phyloP scores from a whole-genome alignment of 2,329 filamentous ascomycete genomes.

The Clathrospora elynae region DNA sequence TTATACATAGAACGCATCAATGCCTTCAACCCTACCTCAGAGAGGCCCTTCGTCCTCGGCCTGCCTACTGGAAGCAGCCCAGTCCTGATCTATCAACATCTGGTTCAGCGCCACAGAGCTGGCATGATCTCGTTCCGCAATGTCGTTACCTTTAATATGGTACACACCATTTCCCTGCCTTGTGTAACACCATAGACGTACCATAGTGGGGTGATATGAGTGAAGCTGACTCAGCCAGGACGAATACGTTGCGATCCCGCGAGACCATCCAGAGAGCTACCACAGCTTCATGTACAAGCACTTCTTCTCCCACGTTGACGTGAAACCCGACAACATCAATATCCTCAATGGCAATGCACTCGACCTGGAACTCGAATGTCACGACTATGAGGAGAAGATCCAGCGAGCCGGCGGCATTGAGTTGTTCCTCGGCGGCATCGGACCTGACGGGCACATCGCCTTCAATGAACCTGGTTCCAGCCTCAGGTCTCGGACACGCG shows the following conservation, averaged over 20 bases:
- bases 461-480: constrained; percentile 90
- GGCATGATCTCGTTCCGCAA: constrained; percentile 82
- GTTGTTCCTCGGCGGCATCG: constrained; percentile 83
- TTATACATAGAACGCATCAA: constrained; percentile 70
- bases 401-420: constrained; percentile 77
- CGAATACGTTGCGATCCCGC: constrained; percentile 83
- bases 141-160: constrained; percentile 93
- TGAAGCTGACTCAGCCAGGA: constrained; percentile 59
- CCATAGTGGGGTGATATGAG: constrained; percentile 24
- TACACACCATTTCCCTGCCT: constrained; percentile 47
- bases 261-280: constrained; percentile 83
- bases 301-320: constrained; percentile 85
- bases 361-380: constrained; percentile 76
- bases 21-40: constrained; percentile 71
- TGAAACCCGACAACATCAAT: constrained; percentile 80
- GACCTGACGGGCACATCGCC: constrained; percentile 84
- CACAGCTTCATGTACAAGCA: constrained; percentile 94
- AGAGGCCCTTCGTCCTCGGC: constrained; percentile 79
- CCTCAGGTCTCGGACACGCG: constrained; percentile 75
- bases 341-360: constrained; percentile 81
- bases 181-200: constrained; percentile 21
- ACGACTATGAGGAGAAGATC: constrained; percentile 79
- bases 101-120: constrained; percentile 73
- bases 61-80: constrained; percentile 84
- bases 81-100: constrained; percentile 74